Conservation (phyloP, 768 basidiomycete species). For the Dioszegia hungarica region DNA sequence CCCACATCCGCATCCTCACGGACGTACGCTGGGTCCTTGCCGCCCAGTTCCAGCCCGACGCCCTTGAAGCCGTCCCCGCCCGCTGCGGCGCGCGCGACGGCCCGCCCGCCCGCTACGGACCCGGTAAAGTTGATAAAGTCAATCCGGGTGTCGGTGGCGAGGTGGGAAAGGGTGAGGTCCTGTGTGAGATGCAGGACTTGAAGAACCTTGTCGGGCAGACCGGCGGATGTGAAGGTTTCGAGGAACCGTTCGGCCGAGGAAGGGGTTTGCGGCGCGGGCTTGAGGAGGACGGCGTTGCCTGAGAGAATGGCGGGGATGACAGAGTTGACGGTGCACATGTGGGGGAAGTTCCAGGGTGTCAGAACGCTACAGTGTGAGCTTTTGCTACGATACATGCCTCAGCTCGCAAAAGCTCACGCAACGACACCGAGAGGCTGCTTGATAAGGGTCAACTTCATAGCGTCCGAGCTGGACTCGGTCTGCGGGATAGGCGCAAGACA, state of each 20-base stretch:
- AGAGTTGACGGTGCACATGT: constrained; percentile 83
- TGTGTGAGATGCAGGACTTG: constrained; percentile 44
- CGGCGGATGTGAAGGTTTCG: constrained; percentile 64
- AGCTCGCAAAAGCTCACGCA: constrained; percentile 47
- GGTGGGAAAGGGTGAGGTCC: constrained; percentile 57
- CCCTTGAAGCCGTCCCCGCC: constrained; percentile 71
- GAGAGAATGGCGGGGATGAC: constrained; percentile 86
- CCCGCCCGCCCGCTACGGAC: constrained; percentile 68
- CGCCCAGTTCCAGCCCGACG: constrained; percentile 87
- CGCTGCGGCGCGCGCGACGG: constrained; percentile 67
- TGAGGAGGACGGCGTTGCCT: constrained; percentile 82
- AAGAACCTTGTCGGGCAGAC: constrained; percentile 68
- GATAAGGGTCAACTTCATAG: constrained; percentile 76
- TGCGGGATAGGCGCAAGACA: constrained; percentile 70
- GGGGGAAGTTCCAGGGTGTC: constrained; percentile 91
- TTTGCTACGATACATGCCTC: neutral
- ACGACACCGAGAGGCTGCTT: constrained; percentile 81
- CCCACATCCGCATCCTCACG: constrained; percentile 75
- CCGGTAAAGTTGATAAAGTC: constrained; percentile 91
- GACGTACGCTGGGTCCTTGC: constrained; percentile 97
- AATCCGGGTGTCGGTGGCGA: constrained; percentile 64
- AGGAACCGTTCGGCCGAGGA: constrained; percentile 76
- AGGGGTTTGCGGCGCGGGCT: constrained; percentile 96
- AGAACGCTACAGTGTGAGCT: constrained; percentile 55
- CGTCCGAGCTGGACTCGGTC: constrained; percentile 71